These are phyloP conservation scores for Neoconidiobolus thromboides DNA, from an alignment of 371 early-diverging fungal species.

Conservation along the genomic window DNA sequence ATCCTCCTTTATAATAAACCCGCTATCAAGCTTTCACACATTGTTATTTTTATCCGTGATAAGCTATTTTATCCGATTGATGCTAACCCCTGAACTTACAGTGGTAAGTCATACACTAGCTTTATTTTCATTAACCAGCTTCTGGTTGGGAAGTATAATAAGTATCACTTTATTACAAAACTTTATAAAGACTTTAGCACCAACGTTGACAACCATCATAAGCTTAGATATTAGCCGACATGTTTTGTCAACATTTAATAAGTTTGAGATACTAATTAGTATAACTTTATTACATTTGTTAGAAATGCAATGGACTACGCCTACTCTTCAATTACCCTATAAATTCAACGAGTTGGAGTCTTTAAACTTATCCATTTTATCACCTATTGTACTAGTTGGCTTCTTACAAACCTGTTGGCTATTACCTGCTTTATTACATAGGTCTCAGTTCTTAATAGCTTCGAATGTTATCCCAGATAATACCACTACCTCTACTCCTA, in stretches of 20 bases:
- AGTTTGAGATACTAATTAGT: conserved; percentile 1
- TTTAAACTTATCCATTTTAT: not conserved
- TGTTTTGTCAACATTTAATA: conserved; percentile 1
- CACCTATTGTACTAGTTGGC: conserved; percentile 3
- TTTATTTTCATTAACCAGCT: not conserved
- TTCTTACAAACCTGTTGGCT: conserved; percentile 8
- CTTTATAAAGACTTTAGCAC: conserved; percentile 4
- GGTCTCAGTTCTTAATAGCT: not conserved
- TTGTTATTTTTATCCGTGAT: conserved; percentile 1
- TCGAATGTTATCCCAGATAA: too few relatives aligned
- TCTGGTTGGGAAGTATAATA: conserved; percentile 1
- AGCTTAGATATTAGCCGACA: conserved; percentile 4
- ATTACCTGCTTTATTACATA: conserved; percentile 2
- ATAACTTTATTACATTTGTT: not conserved
- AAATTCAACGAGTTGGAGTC: not conserved
- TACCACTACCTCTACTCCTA: too few relatives aligned
- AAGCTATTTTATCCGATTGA: conserved; percentile 1
- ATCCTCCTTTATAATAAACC: conserved; percentile 3
- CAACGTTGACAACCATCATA: not conserved
- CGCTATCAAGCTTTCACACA: conserved; percentile 1
- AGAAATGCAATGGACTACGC: conserved; percentile 6
- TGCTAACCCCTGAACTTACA: not conserved
- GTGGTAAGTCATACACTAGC: not conserved
- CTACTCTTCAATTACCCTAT: conserved; percentile 1
- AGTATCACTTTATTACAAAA: conserved; percentile 3